These are phyloP conservation scores for Fusarium xyrophilum DNA, from an alignment of 2,329 filamentous ascomycete species.

Conservation along the genomic window DNA sequence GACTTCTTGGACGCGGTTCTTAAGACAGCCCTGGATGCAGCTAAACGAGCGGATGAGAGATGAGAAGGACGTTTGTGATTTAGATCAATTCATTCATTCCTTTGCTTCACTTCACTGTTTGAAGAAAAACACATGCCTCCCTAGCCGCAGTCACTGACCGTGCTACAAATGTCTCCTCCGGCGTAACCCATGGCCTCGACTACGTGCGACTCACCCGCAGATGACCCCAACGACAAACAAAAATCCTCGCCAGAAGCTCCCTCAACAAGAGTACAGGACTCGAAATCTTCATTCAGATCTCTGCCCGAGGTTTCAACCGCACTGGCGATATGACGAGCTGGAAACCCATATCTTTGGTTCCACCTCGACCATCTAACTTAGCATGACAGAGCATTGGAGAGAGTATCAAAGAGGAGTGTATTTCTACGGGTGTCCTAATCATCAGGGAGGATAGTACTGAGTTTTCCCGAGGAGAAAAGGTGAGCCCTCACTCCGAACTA, in stretches of 20 bases:
- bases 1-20: slow-evolving; percentile 39
- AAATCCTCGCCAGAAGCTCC: slow-evolving; percentile 15
- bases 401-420: slow-evolving; percentile 22
- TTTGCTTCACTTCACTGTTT: too few relatives aligned
- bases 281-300: slow-evolving; percentile 19
- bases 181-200: neutral
- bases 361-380: slow-evolving; percentile 25
- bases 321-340: neutral
- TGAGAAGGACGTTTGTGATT: neutral
- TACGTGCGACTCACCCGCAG: slow-evolving; percentile 15
- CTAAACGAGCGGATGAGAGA: neutral
- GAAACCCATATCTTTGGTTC: slow-evolving; percentile 10
- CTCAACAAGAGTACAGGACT: slow-evolving; percentile 15
- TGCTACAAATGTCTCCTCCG: neutral
- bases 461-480: slow-evolving; percentile 2
- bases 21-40: slow-evolving; percentile 24
- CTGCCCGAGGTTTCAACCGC: too few relatives aligned
- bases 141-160: too few relatives aligned
- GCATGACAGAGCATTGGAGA: slow-evolving; percentile 20
- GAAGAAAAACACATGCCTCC: too few relatives aligned
- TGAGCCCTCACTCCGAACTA: neutral
- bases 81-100: too few relatives aligned
- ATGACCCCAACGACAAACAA: neutral
- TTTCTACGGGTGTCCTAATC: slow-evolving; percentile 32
- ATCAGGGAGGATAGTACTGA: slow-evolving; percentile 23